phyloP scores from a whole-genome alignment of 345 rosid genomes.

The Moringa oleifera region DNA sequence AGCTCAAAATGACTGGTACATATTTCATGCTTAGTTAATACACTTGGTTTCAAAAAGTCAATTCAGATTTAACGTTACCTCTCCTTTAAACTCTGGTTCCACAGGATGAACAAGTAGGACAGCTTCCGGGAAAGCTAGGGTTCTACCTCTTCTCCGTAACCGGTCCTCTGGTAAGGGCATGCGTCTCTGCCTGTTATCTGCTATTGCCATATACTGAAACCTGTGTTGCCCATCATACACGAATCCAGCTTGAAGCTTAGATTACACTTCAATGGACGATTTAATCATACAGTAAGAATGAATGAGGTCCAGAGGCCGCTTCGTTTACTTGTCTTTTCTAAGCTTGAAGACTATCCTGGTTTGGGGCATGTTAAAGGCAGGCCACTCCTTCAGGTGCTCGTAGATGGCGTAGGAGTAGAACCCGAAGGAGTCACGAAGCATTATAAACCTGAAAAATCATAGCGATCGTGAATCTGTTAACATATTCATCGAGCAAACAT shows the following conservation, averaged over 20 bases:
- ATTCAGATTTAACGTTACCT: conserved; percentile 51
- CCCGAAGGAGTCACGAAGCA: conserved; percentile 65
- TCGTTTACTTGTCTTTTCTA: conserved; percentile 61
- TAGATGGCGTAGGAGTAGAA: conserved; percentile 77
- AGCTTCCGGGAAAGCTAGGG: conserved; percentile 73
- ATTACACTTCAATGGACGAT: too few relatives aligned
- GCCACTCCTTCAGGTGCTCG: conserved; percentile 71
- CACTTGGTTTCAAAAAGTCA: too few relatives aligned
- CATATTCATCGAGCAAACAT: too few relatives aligned
- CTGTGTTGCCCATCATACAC: too few relatives aligned
- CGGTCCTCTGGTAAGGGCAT: conserved; percentile 91
- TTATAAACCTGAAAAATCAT: conserved; percentile 45
- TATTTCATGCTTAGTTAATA: too few relatives aligned
- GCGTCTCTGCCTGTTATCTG: conserved; percentile 58
- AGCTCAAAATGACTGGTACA: too few relatives aligned
- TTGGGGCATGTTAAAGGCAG: conserved; percentile 74
- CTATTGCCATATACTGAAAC: conserved; percentile 67
- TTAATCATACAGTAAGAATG: too few relatives aligned
- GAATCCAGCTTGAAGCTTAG: too few relatives aligned
- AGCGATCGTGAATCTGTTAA: not conserved
- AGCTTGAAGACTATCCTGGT: conserved; percentile 80
- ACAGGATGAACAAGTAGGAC: conserved; percentile 68
- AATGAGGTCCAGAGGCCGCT: too few relatives aligned
- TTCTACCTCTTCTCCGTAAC: conserved; percentile 37
- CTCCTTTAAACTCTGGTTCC: conserved; percentile 79